Conservation (phyloP, 257 asterid genomes). For the Solanum lignicaule region DNA sequence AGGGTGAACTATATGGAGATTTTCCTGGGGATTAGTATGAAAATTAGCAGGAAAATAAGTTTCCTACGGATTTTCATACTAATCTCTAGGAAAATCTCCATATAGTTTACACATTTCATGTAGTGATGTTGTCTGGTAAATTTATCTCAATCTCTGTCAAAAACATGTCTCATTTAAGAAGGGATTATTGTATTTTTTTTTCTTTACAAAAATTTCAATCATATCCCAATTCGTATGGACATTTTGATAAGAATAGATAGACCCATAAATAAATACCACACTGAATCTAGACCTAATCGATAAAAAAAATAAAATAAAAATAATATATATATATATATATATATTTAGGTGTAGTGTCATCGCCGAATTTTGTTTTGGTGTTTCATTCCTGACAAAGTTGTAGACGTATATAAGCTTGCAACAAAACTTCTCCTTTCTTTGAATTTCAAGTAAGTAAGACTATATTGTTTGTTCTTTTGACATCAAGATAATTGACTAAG, state of each 20-base stretch:
- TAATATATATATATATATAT: too few species aligned
- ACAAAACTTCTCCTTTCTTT: not conserved
- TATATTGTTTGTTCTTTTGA: not conserved
- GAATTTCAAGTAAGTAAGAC: not conserved
- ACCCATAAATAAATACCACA: not conserved
- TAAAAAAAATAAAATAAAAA: too few species aligned
- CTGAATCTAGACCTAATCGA: not conserved
- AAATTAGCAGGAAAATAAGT: too few species aligned
- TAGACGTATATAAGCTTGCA: not conserved
- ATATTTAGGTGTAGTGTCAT: too few species aligned
- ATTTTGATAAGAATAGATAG: not conserved
- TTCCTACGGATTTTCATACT: too few species aligned
- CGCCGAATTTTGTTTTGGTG: not conserved
- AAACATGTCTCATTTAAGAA: too few species aligned
- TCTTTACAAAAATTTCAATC: not conserved
- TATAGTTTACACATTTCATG: too few species aligned
- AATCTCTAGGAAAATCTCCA: too few species aligned
- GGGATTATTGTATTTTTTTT: too few species aligned
- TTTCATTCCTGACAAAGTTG: not conserved
- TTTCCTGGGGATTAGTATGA: too few species aligned
- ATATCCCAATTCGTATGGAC: not conserved
- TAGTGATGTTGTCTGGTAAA: too few species aligned
- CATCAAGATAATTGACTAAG: not conserved
- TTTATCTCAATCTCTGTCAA: not conserved
- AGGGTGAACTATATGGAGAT: too few species aligned